Percentiles rank a stretch among this genome's conserved stretches.
Evolutionary conservation across 2,329 filamentous ascomycete genomes (phyloP).

Genomic region (Sporothrix curviconia): DNA sequence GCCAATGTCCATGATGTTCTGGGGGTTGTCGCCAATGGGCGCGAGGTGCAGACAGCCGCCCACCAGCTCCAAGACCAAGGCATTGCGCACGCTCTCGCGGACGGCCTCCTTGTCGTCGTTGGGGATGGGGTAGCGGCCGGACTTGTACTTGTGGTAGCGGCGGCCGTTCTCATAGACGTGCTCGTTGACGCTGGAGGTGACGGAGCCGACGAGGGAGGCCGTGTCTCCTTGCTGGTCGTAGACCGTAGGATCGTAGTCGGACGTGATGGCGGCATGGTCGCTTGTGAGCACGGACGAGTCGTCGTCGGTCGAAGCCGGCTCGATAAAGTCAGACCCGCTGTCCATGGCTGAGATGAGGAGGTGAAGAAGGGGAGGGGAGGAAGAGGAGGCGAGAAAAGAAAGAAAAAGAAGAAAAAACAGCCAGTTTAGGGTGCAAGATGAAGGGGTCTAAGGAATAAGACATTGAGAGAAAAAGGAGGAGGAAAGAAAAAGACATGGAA

Average conservation of each 20-base stretch:
- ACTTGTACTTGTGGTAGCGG: conserved; percentile 25
- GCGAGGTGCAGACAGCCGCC: conserved; percentile 45
- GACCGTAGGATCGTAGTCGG: conserved; percentile 34
- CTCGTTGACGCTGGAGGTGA: conserved; percentile 34
- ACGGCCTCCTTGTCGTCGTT: conserved; percentile 41
- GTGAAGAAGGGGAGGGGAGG: not conserved
- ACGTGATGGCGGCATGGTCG: conserved; percentile 26
- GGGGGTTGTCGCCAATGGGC: conserved; percentile 28
- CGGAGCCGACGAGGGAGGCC: conserved; percentile 31
- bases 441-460: no score
- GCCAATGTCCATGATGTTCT: conserved; percentile 24
- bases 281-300: conserved; percentile 14
- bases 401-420: not conserved
- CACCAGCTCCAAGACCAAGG: conserved; percentile 43
- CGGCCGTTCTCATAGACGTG: conserved; percentile 34
- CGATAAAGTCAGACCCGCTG: conserved; percentile 18
- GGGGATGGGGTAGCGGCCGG: conserved; percentile 25
- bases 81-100: conserved; percentile 44
- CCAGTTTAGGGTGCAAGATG: no score
- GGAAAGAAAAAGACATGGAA: not conserved
- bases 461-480: not conserved
- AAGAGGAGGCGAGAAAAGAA: not conserved
- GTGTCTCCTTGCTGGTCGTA: conserved; percentile 13
- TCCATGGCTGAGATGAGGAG: conserved; percentile 3
- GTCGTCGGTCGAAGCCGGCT: conserved; percentile 16